Base-by-base conservation (phyloP, 805 yeast species). In the Kodamaea fukazawae region DNA sequence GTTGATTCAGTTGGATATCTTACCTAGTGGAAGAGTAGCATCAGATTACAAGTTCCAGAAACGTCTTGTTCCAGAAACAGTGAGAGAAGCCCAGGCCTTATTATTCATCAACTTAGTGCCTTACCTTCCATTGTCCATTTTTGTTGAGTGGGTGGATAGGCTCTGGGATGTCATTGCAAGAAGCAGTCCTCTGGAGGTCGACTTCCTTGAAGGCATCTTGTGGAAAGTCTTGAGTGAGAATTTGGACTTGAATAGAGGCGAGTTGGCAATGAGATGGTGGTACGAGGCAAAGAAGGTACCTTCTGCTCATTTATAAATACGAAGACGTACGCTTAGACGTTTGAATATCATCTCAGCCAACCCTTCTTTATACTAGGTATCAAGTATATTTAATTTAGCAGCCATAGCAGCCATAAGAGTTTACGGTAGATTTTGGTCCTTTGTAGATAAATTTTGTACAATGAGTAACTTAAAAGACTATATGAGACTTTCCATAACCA, bases 201-300 rank as follows among this genome's bases (percentile, higher is more conserved):
- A 44, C 2, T 70, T 57, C 28, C 60, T 81, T 38, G 52, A 61
- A 9, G 61, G 57, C 14, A 55, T 57, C 32, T 50, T 79, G 34
- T 81, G 86, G 83, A 70, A 67, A 29, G 61, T 71, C 18, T 54
- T 83, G 3, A 71, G 82, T 34, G 83, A 78, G 47, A 80, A 76
- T 43, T 63, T 76, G 40, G 83, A 78, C 47, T 61, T 78, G 40
- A 78, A 77, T 46, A 66, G 82, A 46, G 73, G 79, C 4, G 75
- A 71, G 31, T 40, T 76, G 29, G 85, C 78, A 1, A 67, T 76
- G 37, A 59, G 60, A 15, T 81, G 86, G 86, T 81, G 86, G 86
- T 81, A 79, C 53, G 71, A 69, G 16, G 51, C 56, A 15, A 51
- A 50, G 29, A 29, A 30, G 13, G 42, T 43, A 6, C 45, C 45